A percentile compares a stretch with the other conserved stretches of the same genome.
These are phyloP conservation scores for Aspergillus sclerotioniger DNA, from an alignment of 495 filamentous ascomycete species.

Conservation along the genomic window DNA sequence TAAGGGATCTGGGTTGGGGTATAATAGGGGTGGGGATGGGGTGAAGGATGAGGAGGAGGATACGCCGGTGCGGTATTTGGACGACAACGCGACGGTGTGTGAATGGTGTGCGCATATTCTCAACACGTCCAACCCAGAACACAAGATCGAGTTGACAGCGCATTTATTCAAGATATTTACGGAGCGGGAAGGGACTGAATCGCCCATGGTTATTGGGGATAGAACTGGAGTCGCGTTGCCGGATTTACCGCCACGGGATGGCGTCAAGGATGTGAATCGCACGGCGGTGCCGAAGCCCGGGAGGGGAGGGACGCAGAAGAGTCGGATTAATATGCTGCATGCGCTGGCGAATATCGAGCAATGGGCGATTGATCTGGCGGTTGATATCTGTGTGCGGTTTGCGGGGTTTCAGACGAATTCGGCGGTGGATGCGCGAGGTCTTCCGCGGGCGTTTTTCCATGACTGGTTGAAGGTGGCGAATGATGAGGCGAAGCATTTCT, in stretches of 20 bases:
- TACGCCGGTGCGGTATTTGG: constrained; percentile 34
- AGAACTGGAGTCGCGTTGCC: constrained; percentile 36
- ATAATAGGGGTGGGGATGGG: too few species aligned
- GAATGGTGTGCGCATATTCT: constrained; percentile 54
- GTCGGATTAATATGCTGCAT: constrained; percentile 51
- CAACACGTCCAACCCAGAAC: constrained; percentile 49
- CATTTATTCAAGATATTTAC: constrained; percentile 47
- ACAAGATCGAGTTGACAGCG: constrained; percentile 52
- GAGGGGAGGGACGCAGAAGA: constrained; percentile 47
- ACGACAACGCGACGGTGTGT: constrained; percentile 46
- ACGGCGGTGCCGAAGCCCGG: constrained; percentile 43
- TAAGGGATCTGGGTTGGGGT: too few species aligned
- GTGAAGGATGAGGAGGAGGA: neutral
- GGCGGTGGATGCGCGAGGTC: constrained; percentile 24
- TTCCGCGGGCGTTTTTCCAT: constrained; percentile 52
- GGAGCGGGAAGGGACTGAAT: constrained; percentile 35
- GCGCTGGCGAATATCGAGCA: constrained; percentile 53
- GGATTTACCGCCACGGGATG: constrained; percentile 46
- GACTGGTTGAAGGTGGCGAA: constrained; percentile 56
- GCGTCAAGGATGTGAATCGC: constrained; percentile 40
- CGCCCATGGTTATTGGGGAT: constrained; percentile 46
- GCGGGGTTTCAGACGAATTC: constrained; percentile 45
- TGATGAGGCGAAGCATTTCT: constrained; percentile 56
- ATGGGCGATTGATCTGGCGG: constrained; percentile 55
- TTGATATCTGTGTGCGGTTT: constrained; percentile 54